A percentile compares a stretch with the other conserved stretches of the same genome.
phyloP scores from a whole-genome alignment of 345 rosid genomes.

The Microthlaspi erraticum region DNA sequence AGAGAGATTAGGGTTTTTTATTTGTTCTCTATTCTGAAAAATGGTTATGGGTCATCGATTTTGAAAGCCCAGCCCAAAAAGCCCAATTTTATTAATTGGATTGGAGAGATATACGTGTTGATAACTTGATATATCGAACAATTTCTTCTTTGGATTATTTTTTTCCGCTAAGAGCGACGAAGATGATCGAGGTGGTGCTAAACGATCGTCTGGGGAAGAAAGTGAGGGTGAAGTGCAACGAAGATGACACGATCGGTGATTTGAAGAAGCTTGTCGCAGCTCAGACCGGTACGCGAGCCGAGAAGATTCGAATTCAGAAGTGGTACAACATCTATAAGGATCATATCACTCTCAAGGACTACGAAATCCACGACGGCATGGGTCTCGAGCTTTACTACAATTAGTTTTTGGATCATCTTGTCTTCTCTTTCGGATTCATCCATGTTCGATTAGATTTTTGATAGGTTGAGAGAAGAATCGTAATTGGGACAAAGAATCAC shows the following conservation, averaged over 20 bases:
- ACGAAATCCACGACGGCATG: too few relatives aligned
- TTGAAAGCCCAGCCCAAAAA: background rate
- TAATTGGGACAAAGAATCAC: too few relatives aligned
- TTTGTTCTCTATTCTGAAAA: background rate
- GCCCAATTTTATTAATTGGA: background rate
- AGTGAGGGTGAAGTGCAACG: constrained; percentile 83
- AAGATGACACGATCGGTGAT: constrained; percentile 80
- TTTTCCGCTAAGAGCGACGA: background rate
- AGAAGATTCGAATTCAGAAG: constrained; percentile 54
- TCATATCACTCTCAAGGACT: constrained; percentile 53
- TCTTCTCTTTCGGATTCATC: too few relatives aligned
- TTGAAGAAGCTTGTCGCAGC: constrained; percentile 86
- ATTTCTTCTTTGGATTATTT: too few relatives aligned
- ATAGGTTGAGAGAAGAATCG: too few relatives aligned
- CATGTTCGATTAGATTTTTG: too few relatives aligned
- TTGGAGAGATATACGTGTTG: too few relatives aligned
- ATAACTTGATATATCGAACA: too few relatives aligned
- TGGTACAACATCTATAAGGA: constrained; percentile 73
- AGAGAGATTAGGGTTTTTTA: constrained; percentile 28
- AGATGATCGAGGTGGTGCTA: constrained; percentile 80
- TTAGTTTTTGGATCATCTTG: too few relatives aligned
- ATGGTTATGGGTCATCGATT: constrained; percentile 1
- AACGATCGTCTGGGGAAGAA: constrained; percentile 80
- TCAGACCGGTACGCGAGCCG: constrained; percentile 60
- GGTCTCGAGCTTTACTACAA: too few relatives aligned